Evolutionary conservation across 139 green algal species (phyloP), one percentile per base, ranked within the genome.

Genomic region (Auxenochlorella protothecoides): DNA sequence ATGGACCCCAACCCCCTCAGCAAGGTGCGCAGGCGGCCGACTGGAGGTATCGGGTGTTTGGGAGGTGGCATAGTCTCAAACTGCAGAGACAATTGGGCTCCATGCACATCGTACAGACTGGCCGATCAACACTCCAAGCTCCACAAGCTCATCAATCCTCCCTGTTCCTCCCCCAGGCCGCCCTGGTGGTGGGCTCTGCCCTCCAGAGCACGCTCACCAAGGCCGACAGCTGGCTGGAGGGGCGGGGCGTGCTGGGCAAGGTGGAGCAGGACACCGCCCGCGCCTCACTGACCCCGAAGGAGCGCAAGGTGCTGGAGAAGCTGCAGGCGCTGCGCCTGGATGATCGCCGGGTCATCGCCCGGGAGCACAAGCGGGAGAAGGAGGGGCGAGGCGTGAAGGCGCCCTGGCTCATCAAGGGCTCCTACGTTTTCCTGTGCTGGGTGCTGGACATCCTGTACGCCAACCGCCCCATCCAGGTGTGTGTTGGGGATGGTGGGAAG

Each of bases 391-490:
- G 55, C 27, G 63, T 70, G 2, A 53, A 66, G 11, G 71, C 78
- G 2, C 65, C 80, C 6, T 75, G 66, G 56, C 51, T 63, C 61
- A 84, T 93, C 71, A 74, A 81, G n/a, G 57, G 69, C 4, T 79
- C 85, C n/a, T 96, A 94, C 83, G 68, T 66, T 7, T 68, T 74
- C 16, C 83, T 96, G 59, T 93, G 89, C 73, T 76, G 78, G 65
- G 72, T 89, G 53, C 70, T 96, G 81, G 90, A 96, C 76, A 61
- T 87, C 3, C 52, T 87, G 11, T 96, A 86, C 74, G 76, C 83
- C 56, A 87, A 87, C 71, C 80, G 90, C 7, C 89, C 90, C 63
- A 88, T 93, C 69, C 83, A 89, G 76, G 65, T 69, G 51, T 13
- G 65, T 6, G 16, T 44, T 44, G 27, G 27, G 27, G 27, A 44